Evolutionary conservation across 2,329 filamentous ascomycete genomes (phyloP), one percentile per base, ranked within the genome.

Genomic region (Bipolaris gigantea): DNA sequence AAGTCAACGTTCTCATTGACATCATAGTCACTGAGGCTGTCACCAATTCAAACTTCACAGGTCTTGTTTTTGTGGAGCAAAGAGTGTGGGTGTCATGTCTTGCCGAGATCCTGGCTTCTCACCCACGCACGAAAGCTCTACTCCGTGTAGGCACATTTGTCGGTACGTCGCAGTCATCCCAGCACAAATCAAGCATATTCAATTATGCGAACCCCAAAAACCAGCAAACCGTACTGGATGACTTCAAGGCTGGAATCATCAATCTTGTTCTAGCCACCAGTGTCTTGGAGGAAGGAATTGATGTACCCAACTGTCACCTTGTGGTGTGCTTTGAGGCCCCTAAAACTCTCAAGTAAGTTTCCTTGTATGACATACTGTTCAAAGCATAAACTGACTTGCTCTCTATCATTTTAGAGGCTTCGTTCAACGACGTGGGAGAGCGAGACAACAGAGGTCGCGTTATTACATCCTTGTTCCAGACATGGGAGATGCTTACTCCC

Each of bases 241-340:
- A 83, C n/a, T 83, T 86, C 46, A 76, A 77, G 9, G 65, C 64
- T 10, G 83, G 83, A 2, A 71, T 69, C 15, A 83, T 78, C 41
- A 85, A 85, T 53, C 62, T 86, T n/a, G 79, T 86, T 33, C 68
- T 87, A 16, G 76, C 81, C 0, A 86, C 84, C 0, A 81, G 78
- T 48, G 83, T 85, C 0, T 73, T 85, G 2, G 83, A 86, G 67
- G 84, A 86, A 70, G 83, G 84, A 0, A 82, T 87, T 27, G 84
- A 86, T 61, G 74, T 86, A 2, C 80, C 81, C n/a, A 81, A 81
- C 3, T 89, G 86, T 61, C 84, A 86, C 62, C 63, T 86, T 19
- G 85, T 89, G 1, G 77, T 89, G 11, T 87, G 84, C 59, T 89
- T 85, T 64, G 82, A 88, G 59, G 76, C 77, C 23, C 85, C 85